Conservation (phyloP, 2,329 filamentous ascomycete genomes). For the Calonectria ilicicola region DNA sequence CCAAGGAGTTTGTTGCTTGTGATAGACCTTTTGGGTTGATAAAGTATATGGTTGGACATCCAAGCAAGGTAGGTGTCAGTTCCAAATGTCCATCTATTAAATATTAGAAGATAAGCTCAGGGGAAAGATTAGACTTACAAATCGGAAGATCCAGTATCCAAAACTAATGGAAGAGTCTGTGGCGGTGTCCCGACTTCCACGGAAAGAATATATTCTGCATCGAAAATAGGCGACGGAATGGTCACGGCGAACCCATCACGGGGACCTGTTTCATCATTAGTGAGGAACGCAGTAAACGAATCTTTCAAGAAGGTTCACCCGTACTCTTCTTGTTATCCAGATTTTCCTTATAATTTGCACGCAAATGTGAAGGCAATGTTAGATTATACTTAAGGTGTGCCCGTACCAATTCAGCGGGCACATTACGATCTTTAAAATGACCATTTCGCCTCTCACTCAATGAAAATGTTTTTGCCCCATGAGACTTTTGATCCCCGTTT, state of each 20-base stretch:
- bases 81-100: slow-evolving; percentile 51
- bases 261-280: background rate
- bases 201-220: slow-evolving; percentile 52
- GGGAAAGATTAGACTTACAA: slow-evolving; percentile 51
- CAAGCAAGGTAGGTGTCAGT: slow-evolving; percentile 29
- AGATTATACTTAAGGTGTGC: background rate
- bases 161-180: slow-evolving; percentile 56
- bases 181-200: slow-evolving; percentile 58
- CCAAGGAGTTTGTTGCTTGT: background rate
- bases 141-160: slow-evolving; percentile 61
- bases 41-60: background rate
- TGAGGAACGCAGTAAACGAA: background rate
- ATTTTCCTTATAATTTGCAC: background rate
- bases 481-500: background rate
- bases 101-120: slow-evolving; percentile 49
- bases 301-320: too few species aligned
- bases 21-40: background rate
- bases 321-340: background rate
- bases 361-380: background rate
- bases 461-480: background rate
- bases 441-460: background rate
- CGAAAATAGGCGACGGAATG: slow-evolving; percentile 26
- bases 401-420: background rate
- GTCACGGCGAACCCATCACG: background rate
- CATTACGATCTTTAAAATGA: background rate